Evolutionary conservation across 352 stramenopile species (phyloP).

Genomic region (Globisporangium nagaii): DNA sequence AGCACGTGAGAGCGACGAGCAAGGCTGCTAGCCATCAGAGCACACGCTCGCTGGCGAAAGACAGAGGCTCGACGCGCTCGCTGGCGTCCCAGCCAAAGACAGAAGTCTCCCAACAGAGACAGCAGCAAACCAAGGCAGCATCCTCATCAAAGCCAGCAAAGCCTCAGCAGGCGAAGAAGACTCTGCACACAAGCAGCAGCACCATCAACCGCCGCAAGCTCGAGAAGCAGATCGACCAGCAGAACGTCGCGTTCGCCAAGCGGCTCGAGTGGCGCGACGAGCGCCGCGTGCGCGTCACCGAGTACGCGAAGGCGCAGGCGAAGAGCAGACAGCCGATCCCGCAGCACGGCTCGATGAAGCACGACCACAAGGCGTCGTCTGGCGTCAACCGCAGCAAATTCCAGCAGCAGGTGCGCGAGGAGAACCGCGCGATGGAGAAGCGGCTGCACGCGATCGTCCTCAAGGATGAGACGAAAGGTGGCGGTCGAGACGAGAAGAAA

Average conservation of each 20-base stretch:
- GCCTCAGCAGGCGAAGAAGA: slow-evolving; percentile 1
- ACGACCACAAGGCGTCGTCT: slow-evolving; percentile 51
- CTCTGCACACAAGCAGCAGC: slow-evolving; percentile 39
- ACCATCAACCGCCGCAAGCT: slow-evolving; percentile 48
- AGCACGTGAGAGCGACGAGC: neutral
- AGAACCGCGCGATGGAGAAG: slow-evolving; percentile 56
- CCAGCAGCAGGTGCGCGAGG: slow-evolving; percentile 32
- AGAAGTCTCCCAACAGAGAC: neutral
- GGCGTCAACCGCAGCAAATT: slow-evolving; percentile 60
- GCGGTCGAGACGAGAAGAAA: neutral
- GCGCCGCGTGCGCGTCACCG: slow-evolving; percentile 18
- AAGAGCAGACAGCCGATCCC: slow-evolving; percentile 34
- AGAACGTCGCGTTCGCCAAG: slow-evolving; percentile 59
- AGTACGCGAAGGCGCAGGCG: slow-evolving; percentile 24
- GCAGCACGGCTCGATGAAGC: slow-evolving; percentile 35
- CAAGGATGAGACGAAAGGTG: neutral
- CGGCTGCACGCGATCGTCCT: slow-evolving; percentile 32
- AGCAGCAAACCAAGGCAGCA: neutral
- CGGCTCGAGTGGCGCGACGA: slow-evolving; percentile 31
- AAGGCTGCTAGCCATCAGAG: neutral
- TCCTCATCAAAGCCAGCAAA: neutral
- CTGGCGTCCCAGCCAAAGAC: slow-evolving; percentile 6
- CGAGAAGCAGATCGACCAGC: slow-evolving; percentile 44
- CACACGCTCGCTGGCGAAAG: neutral
- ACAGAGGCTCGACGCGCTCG: neutral